phyloP scores from a whole-genome alignment of 208 protist genomes.

The Angomonas ambiguus region DNA sequence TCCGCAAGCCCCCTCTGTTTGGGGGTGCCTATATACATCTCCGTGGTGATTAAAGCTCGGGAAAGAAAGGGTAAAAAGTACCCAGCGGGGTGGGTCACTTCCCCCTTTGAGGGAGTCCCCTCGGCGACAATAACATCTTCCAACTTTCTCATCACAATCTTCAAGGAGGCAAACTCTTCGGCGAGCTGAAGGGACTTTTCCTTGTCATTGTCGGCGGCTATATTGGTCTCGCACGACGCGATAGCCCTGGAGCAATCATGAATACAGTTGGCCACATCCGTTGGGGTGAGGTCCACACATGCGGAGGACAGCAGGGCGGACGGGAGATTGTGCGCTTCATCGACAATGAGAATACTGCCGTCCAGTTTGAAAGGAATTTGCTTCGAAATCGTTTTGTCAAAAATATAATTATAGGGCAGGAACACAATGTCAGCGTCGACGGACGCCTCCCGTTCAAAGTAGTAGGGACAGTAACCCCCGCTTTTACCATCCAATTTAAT shows the following conservation, averaged over 20 bases:
- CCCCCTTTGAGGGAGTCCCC: conserved; percentile 6
- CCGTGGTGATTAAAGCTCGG: conserved; percentile 68
- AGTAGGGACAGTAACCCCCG: conserved; percentile 94
- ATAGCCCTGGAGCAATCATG: conserved; percentile 73
- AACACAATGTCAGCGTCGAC: conserved; percentile 94
- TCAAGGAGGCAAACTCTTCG: conserved; percentile 70
- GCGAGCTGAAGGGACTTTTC: conserved; percentile 31
- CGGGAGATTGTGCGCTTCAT: conserved; percentile 97
- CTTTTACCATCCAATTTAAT: conserved; percentile 67
- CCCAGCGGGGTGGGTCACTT: conserved; percentile 54
- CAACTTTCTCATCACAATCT: conserved; percentile 58
- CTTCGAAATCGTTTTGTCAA: conserved; percentile 88
- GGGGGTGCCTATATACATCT: conserved; percentile 42
- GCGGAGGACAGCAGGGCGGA: conserved; percentile 51
- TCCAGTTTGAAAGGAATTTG: conserved; percentile 80
- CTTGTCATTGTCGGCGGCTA: conserved; percentile 14
- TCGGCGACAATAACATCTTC: conserved; percentile 44
- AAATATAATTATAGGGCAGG: conserved; percentile 98
- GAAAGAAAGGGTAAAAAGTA: conserved; percentile 67
- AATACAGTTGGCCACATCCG: conserved; percentile 75
- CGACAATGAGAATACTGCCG: conserved; percentile 91
- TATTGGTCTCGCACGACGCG: conserved; percentile 40
- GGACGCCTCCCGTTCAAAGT: conserved; percentile 74
- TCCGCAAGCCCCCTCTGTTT: conserved; percentile 39
- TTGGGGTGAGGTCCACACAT: conserved; percentile 59